Evolutionary conservation across 257 asterid genomes (phyloP).

Genomic region (Apocynum venetum): DNA sequence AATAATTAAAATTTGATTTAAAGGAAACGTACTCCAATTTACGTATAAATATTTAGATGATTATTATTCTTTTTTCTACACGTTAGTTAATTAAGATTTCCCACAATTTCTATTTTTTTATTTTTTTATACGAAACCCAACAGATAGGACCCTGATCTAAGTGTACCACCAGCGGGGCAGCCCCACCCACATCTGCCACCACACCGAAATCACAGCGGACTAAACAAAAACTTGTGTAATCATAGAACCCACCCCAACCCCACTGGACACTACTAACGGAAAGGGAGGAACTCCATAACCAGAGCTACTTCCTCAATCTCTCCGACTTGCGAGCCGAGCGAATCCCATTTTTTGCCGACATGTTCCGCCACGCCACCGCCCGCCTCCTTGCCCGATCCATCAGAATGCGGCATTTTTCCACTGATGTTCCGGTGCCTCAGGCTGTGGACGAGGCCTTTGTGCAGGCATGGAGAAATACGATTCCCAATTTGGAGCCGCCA

Average conservation of each 20-base stretch:
- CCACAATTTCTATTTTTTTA: no score
- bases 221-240: neutral
- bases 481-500: constrained; percentile 51
- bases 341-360: constrained; percentile 17
- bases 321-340: constrained; percentile 41
- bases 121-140: no score
- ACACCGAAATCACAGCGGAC: no score
- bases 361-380: constrained; percentile 36
- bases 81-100: no score
- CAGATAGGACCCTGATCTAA: no score
- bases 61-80: no score
- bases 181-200: neutral
- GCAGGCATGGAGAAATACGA: constrained; percentile 45
- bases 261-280: neutral
- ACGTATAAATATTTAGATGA: no score
- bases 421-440: constrained; percentile 18
- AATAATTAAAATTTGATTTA: no score
- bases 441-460: constrained; percentile 39
- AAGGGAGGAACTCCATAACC: neutral
- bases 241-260: neutral
- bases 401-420: constrained; percentile 32
- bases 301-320: constrained; percentile 2
- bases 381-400: constrained; percentile 29
- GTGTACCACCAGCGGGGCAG: neutral
- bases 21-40: no score